Percentiles rank a stretch among this genome's conserved stretches.
phyloP scores from a whole-genome alignment of 163 green algal genomes.

The Chlamydomonas reinhardtii region DNA sequence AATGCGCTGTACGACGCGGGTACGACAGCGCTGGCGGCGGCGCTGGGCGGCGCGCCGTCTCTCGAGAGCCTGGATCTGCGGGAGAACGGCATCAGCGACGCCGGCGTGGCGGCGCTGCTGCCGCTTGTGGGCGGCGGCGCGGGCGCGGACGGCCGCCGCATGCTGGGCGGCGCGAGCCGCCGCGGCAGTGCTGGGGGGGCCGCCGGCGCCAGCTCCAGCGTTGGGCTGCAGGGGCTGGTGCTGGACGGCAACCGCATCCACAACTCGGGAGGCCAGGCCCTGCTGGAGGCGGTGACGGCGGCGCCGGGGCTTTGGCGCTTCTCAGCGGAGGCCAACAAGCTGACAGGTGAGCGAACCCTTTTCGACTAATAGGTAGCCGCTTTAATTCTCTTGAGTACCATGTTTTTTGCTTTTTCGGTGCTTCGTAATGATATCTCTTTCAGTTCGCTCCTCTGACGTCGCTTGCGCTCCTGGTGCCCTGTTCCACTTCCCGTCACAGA shows the following conservation, averaged over 20 bases:
- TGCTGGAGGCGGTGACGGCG: conserved; percentile 33
- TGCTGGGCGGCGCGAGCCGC: too few relatives aligned
- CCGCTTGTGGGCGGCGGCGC: neutral
- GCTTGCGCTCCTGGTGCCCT: too few relatives aligned
- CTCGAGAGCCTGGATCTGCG: conserved; percentile 36
- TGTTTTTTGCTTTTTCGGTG: too few relatives aligned
- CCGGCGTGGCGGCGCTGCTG: conserved; percentile 34
- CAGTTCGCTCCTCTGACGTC: too few relatives aligned
- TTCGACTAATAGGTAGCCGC: too few relatives aligned
- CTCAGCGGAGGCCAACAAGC: conserved; percentile 41
- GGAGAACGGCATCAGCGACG: conserved; percentile 28
- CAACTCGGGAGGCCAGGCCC: conserved; percentile 14
- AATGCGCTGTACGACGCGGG: conserved; percentile 38
- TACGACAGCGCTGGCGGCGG: neutral
- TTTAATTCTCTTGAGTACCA: too few relatives aligned
- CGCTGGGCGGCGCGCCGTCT: neutral
- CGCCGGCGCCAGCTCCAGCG: neutral
- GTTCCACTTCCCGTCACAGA: neutral
- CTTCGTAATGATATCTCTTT: too few relatives aligned
- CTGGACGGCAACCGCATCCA: conserved; percentile 42
- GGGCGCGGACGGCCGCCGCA: neutral
- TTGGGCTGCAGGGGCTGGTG: conserved; percentile 22
- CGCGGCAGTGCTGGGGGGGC: neutral
- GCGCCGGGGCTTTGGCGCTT: conserved; percentile 35
- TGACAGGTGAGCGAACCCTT: conserved; percentile 26